phyloP scores from a whole-genome alignment of 2,329 filamentous ascomycete species.

The Nemania sp. region DNA sequence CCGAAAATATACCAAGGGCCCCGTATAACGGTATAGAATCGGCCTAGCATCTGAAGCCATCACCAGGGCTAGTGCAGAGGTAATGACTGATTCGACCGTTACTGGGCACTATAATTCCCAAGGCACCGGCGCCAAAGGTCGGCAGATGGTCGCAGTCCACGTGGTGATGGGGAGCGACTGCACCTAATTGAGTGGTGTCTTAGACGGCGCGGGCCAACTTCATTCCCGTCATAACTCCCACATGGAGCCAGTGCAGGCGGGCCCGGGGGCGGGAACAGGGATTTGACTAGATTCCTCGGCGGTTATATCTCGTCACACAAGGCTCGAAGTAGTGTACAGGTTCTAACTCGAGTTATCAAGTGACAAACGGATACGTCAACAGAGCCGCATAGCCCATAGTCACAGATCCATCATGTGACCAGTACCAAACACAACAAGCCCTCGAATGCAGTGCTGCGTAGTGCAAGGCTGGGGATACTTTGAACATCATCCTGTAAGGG shows the following conservation, averaged over 20 bases:
- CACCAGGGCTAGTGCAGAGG: too few relatives aligned
- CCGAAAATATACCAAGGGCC: too few relatives aligned
- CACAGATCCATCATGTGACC: background rate
- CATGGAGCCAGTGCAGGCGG: too few relatives aligned
- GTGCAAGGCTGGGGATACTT: background rate
- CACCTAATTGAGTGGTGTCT: too few relatives aligned
- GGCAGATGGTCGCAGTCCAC: background rate
- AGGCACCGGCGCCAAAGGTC: background rate
- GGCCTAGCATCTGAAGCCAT: too few relatives aligned
- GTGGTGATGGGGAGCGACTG: too few relatives aligned
- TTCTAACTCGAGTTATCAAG: background rate
- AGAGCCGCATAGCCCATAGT: background rate
- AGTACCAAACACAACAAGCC: background rate
- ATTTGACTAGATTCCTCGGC: background rate
- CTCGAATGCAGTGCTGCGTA: background rate
- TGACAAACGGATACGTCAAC: background rate
- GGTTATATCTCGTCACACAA: background rate
- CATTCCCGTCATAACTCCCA: too few relatives aligned
- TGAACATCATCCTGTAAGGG: background rate
- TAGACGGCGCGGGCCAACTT: too few relatives aligned
- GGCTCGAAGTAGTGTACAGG: background rate
- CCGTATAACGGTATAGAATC: too few relatives aligned
- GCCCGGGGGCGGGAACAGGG: too few relatives aligned
- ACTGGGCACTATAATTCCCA: background rate
- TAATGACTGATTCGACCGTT: background rate